Conservation (phyloP, 805 yeast species). For the Jamesozyma spencerorum region DNA sequence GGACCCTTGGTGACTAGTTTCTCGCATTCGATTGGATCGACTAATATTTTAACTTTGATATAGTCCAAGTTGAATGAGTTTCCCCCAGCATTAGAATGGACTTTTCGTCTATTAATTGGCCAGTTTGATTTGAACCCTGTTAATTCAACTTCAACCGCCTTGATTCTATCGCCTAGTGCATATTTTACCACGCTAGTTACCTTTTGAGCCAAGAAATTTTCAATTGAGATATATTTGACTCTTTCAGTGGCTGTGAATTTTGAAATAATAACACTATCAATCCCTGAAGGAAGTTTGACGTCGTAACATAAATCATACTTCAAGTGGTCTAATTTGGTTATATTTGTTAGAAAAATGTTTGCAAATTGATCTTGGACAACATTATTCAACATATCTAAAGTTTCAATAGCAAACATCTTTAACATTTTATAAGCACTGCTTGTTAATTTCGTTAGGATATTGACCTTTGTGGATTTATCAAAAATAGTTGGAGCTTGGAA, state of each 20-base stretch:
- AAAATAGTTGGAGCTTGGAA: conserved; percentile 67
- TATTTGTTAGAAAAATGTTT: conserved; percentile 58
- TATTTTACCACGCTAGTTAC: conserved; percentile 46
- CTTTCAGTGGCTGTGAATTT: conserved; percentile 63
- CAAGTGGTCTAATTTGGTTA: conserved; percentile 40
- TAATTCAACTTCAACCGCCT: conserved; percentile 29
- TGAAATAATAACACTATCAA: conserved; percentile 27
- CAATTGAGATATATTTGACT: conserved; percentile 60
- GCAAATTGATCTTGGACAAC: conserved; percentile 77
- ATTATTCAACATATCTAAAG: conserved; percentile 63
- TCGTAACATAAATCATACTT: conserved; percentile 53
- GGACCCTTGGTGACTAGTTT: conserved; percentile 86
- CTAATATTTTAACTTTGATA: conserved; percentile 51
- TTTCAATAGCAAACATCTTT: conserved; percentile 56
- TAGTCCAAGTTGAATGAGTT: conserved; percentile 24
- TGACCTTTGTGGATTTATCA: conserved; percentile 68
- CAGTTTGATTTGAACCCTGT: conserved; percentile 25
- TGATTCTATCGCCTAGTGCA: conserved; percentile 46
- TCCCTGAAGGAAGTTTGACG: conserved; percentile 38
- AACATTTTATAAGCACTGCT: conserved; percentile 53
- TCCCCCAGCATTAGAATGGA: conserved; percentile 28
- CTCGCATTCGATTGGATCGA: conserved; percentile 67
- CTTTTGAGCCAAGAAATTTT: conserved; percentile 53
- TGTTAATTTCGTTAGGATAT: conserved; percentile 75
- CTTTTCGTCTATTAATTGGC: conserved; percentile 42